Evolutionary conservation across 768 basidiomycete genomes (phyloP), one percentile per base, ranked within the genome.

Genomic region (Xerocomus potaroensis): DNA sequence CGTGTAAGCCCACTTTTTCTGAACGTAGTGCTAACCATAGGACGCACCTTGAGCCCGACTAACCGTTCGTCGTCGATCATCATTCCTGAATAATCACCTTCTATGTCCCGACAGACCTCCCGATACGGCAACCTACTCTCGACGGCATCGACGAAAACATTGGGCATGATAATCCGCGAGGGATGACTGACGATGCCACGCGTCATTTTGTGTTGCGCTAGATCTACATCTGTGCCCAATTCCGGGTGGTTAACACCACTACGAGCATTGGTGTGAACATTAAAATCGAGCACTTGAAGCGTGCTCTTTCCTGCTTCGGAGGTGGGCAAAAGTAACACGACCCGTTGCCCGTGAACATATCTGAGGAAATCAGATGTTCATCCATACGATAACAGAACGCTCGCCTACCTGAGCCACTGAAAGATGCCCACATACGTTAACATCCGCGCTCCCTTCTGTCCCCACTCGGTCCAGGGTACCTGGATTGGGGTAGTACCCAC

Each of bases 61-160:
- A 74, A 43, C 42, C 71, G 58, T 34, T 69, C 68, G 22, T 72
- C 70, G 45, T 73, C 73, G 23, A 74, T 64, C 70, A 73, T 72
- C 49, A 72, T 54, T 8, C 72, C 72, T 7, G 65, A 64, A 45
- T 70, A 74, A 1, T 57, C 49, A 10, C 57, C 60, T 32, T 49
- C 45, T 8, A 57, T 39, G 15, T 59, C 57, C 23, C 63, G 44
- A 3, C 34, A 47, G 39, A 52, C 56, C 2, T 64, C 57, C 27
- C 58, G 63, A 48, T 68, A 73, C 11, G 73, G 68, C 7, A 69
- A 6, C 10, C 34, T 35, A 44, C 50, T 71, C 36, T 61, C 56
- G 24, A 71, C 55, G 9, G 33, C 35, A 18, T 49, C 49, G 8
- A 34, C 26, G 39, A 71, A 70, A 21, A 69, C 30, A 32, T 40